Percentiles rank a stretch among this genome's conserved stretches.
These are phyloP conservation scores for Macrotyloma uniflorum DNA, from an alignment of 306 rosid genomes.

Conservation along the genomic window DNA sequence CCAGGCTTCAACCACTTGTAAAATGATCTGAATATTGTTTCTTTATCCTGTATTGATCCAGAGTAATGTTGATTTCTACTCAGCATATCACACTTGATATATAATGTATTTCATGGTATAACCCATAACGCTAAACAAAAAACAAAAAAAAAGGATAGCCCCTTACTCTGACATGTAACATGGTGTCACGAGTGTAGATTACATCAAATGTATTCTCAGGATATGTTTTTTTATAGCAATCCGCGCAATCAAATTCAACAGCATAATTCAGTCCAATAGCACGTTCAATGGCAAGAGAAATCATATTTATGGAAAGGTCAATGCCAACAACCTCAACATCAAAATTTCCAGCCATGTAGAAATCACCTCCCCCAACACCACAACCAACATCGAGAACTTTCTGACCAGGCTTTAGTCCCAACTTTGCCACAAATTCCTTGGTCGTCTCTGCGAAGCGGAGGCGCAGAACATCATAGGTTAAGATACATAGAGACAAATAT, in stretches of 20 bases:
- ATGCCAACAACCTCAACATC: constrained; percentile 88
- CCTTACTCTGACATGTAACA: constrained; percentile 84
- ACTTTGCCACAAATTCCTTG: constrained; percentile 74
- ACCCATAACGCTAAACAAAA: constrained; percentile 1
- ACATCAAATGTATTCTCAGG: constrained; percentile 76
- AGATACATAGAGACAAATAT: constrained; percentile 8
- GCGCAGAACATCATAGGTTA: constrained; percentile 9
- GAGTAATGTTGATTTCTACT: background rate
- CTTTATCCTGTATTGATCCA: constrained; percentile 70
- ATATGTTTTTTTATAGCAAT: constrained; percentile 77
- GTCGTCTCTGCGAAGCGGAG: constrained; percentile 74
- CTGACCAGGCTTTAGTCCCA: constrained; percentile 82
- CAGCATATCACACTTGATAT: background rate
- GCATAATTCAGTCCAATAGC: constrained; percentile 77
- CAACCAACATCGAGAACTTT: constrained; percentile 95
- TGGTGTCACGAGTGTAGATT: constrained; percentile 85
- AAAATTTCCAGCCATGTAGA: constrained; percentile 85
- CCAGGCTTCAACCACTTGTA: constrained; percentile 95
- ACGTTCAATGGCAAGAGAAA: constrained; percentile 85
- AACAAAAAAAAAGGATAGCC: background rate
- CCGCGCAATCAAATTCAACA: constrained; percentile 91
- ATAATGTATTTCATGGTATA: background rate
- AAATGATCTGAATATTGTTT: constrained; percentile 71
- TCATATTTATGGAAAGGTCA: constrained; percentile 93
- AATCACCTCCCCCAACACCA: constrained; percentile 96